Base-by-base conservation (phyloP, 2,329 filamentous ascomycete genomes). In the Dactylellina haptotyla region DNA sequence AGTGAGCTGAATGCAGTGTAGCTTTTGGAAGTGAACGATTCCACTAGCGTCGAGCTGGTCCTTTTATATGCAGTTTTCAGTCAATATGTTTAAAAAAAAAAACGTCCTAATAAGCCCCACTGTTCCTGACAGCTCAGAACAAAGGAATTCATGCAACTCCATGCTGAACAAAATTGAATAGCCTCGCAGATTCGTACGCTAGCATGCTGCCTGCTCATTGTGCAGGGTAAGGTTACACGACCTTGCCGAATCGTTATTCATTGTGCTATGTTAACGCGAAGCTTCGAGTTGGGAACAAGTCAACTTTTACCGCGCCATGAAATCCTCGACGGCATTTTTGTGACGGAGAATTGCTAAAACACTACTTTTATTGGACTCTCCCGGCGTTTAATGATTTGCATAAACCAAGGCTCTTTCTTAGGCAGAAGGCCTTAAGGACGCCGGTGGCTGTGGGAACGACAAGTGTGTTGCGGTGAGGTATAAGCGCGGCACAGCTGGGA, bases 401-500 rank as follows among this genome's bases (percentile, higher is more conserved):
- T 72, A 46, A 72, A 59, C 28, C 39, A 72, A 72, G 67, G 67
- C 67, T 28, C 18, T 56, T 72, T 53, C 9, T 34, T 43, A 72
- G 67, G 67, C 67, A 65, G 67, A 65, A 59, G 59, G 23, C 2
- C 32, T 58, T 23, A 20, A n/a, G n/a, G n/a, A n/a, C n/a, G n/a
- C 30, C 12, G 6, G 59, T 72, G 67, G 59, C 59, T 65, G 59
- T 65, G 67, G 16, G 26, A 16, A 5, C 23, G 41, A 25, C n/a
- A 45, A 57, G 25, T 70, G 65, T 72, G 58, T 64, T 72, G 58
- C 28, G 2, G 16, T 25, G 48, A 32, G 26, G 56, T 64, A 34
- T 34, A 53, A 71, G 53, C 67, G 67, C 67, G 67, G 67, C 67
- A 72, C 67, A 65, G 61, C 67, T n/a, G n/a, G n/a, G 65, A 12